These are phyloP conservation scores for Chytridium lagenaria DNA, from an alignment of 371 early-diverging fungal species.

Conservation along the genomic window DNA sequence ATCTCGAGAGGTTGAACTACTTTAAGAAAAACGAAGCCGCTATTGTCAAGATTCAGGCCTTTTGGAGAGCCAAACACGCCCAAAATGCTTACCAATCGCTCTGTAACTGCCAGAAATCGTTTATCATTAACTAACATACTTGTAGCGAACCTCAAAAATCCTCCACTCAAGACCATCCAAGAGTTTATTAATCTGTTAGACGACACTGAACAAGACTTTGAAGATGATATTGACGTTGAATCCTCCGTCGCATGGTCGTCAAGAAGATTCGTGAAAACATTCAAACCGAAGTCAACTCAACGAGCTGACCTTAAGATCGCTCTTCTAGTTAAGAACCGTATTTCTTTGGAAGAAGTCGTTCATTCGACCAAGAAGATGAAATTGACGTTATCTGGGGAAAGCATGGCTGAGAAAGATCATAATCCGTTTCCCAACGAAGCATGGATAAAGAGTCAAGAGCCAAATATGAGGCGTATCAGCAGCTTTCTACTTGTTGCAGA, in stretches of 20 bases:
- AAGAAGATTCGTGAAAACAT: conserved; percentile 83
- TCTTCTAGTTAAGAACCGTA: conserved; percentile 94
- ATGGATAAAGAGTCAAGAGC: conserved; percentile 85
- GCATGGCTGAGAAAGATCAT: conserved; percentile 36
- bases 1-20: conserved; percentile 64
- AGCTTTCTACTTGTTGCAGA: conserved; percentile 96
- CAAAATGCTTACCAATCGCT: conserved; percentile 81
- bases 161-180: conserved; percentile 80
- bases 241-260: no score
- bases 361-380: conserved; percentile 61
- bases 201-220: conserved; percentile 90
- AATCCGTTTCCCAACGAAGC: conserved; percentile 51
- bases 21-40: conserved; percentile 71
- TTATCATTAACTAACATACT: conserved; percentile 18
- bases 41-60: conserved; percentile 84
- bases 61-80: conserved; percentile 81
- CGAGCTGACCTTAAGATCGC: conserved; percentile 96
- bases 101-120: conserved; percentile 56
- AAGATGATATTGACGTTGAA: conserved; percentile 90
- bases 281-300: conserved; percentile 88
- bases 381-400: conserved; percentile 63
- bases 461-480: conserved; percentile 82
- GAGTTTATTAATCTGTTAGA: conserved; percentile 89
- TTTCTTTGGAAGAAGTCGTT: conserved; percentile 90
- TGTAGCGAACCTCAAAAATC: conserved; percentile 62